These are phyloP conservation scores for Penicillium parvum DNA, from an alignment of 495 filamentous ascomycete species.

Conservation along the genomic window DNA sequence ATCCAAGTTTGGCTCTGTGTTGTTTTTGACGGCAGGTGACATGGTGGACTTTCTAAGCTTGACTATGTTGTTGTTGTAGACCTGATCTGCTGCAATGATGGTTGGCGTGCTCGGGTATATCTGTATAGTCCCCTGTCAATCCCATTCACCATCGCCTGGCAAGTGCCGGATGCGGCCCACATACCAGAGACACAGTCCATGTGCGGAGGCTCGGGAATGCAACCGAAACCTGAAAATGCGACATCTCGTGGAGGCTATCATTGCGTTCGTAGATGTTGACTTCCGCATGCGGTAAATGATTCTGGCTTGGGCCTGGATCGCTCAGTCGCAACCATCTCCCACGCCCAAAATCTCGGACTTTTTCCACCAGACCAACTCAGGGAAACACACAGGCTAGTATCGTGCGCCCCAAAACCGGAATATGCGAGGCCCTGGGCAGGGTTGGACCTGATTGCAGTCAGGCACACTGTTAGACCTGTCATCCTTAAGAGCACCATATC, in stretches of 20 bases:
- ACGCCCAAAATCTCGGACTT: neutral
- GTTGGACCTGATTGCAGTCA: constrained; percentile 6
- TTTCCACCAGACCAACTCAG: no score
- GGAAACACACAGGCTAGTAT: no score
- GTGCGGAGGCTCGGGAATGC: constrained; percentile 9
- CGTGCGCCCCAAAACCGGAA: no score
- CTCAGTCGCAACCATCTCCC: neutral
- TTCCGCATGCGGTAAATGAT: constrained; percentile 22
- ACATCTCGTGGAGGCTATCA: constrained; percentile 4
- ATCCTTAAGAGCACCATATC: neutral
- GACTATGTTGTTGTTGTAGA: neutral
- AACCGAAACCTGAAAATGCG: constrained; percentile 8
- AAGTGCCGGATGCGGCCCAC: constrained; percentile 6
- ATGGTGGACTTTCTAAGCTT: constrained; percentile 8
- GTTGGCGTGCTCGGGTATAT: constrained; percentile 6
- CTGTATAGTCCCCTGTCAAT: neutral
- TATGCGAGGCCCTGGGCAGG: no score
- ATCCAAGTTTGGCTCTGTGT: constrained; percentile 23
- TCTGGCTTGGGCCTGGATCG: neutral
- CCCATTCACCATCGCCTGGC: neutral
- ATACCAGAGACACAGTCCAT: neutral
- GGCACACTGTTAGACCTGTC: neutral
- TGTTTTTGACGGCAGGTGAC: constrained; percentile 24
- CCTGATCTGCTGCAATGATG: no score
- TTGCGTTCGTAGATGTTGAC: neutral